These are phyloP conservation scores for Cyclotella atomus DNA, from an alignment of 108 stramenopile genomes.

Conservation along the genomic window DNA sequence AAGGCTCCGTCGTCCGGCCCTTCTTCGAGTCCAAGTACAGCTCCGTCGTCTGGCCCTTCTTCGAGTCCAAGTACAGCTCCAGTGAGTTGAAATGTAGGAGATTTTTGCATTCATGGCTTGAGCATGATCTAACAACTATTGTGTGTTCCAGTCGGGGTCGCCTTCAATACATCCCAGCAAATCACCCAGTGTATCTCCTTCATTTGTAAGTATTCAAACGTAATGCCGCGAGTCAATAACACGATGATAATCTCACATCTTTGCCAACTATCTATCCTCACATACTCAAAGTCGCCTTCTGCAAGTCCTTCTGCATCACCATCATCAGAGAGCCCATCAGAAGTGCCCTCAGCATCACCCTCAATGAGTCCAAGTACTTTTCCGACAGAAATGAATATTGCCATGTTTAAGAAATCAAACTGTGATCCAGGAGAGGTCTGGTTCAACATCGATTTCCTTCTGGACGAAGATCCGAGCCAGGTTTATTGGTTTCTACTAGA, in stretches of 20 bases:
- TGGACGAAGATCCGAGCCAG: not conserved
- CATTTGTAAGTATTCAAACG: too few species aligned
- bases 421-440: not conserved
- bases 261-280: too few species aligned
- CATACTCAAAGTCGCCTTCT: not conserved
- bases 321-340: not conserved
- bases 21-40: not conserved
- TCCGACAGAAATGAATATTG: not conserved
- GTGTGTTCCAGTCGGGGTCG: not conserved
- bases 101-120: not conserved
- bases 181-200: too few species aligned
- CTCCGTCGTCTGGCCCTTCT: not conserved
- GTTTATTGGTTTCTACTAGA: slow-evolving; percentile 12
- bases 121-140: not conserved
- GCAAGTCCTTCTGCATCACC: not conserved
- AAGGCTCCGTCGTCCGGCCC: not conserved
- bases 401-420: not conserved
- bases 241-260: too few species aligned
- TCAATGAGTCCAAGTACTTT: not conserved
- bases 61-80: not conserved
- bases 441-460: not conserved
- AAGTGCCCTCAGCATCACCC: not conserved
- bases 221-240: too few species aligned
- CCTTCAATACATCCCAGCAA: not conserved
- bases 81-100: not conserved